Percentiles rank a stretch among this genome's conserved stretches.
phyloP scores from a whole-genome alignment of 2,329 filamentous ascomycete genomes.

The Arthrobotrys entomopaga region DNA sequence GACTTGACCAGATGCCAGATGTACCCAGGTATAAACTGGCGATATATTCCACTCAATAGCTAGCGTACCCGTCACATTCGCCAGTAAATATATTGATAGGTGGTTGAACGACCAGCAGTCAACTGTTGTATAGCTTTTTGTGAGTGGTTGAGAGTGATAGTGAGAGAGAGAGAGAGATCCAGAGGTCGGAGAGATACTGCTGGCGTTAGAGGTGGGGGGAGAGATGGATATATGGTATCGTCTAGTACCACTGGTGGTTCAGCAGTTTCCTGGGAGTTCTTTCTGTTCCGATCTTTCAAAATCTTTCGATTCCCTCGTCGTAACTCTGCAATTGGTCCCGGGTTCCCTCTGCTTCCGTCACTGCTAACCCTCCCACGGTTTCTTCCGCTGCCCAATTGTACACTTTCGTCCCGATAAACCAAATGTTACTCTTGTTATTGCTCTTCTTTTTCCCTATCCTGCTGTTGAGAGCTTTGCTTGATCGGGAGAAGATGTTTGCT shows the following conservation, averaged over 20 bases:
- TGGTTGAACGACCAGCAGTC: constrained; percentile 48
- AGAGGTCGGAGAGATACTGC: neutral
- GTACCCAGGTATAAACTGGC: constrained; percentile 2
- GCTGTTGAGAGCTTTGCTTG: neutral
- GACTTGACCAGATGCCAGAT: constrained; percentile 1
- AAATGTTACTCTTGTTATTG: neutral
- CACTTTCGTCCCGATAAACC: neutral
- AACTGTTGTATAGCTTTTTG: constrained; percentile 6
- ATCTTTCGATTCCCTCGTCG: neutral
- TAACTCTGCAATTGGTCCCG: neutral
- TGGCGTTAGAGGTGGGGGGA: constrained; percentile 5
- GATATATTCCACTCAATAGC: neutral
- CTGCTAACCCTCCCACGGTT: constrained; percentile 1
- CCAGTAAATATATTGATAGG: constrained; percentile 17
- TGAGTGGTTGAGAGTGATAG: neutral
- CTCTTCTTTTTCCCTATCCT: constrained; percentile 1
- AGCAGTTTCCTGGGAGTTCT: neutral
- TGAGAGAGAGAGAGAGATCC: neutral
- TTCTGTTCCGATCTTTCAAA: neutral
- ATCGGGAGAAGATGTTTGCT: constrained; percentile 27
- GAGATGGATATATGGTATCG: neutral
- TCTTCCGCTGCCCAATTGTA: neutral
- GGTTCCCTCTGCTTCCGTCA: constrained; percentile 3
- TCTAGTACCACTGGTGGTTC: neutral
- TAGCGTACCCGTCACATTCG: constrained; percentile 33